phyloP scores from a whole-genome alignment of 2,329 filamentous ascomycete species.

The Penicillium frequentans region DNA sequence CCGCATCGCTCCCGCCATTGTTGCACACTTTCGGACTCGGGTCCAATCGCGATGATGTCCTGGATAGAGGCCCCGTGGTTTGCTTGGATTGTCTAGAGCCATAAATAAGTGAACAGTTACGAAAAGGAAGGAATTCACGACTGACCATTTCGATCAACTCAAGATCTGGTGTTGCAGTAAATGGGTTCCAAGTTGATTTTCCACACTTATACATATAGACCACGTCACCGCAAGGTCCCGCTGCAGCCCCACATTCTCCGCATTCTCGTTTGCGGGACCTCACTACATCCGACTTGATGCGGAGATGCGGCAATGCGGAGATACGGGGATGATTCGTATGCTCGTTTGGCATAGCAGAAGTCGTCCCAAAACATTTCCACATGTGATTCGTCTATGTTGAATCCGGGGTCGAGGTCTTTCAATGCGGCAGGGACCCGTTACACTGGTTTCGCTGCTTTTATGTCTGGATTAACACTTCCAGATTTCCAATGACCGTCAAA shows the following conservation, averaged over 20 bases:
- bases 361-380: neutral
- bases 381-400: neutral
- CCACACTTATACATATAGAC: neutral
- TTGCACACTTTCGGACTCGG: slow-evolving; percentile 13
- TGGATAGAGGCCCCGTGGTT: slow-evolving; percentile 17
- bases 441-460: too few species aligned
- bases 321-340: neutral
- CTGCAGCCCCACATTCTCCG: neutral
- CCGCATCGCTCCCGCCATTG: slow-evolving; percentile 22
- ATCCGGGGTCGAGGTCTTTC: neutral
- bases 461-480: too few species aligned
- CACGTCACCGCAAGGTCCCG: neutral
- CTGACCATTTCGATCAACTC: neutral
- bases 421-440: too few species aligned
- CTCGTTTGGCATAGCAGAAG: neutral
- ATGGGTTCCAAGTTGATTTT: neutral
- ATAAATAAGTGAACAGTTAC: too few species aligned
- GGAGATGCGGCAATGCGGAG: neutral
- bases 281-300: neutral
- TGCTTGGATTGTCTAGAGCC: neutral
- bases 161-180: too few species aligned
- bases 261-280: neutral
- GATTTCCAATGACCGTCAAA: too few species aligned
- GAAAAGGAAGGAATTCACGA: neutral
- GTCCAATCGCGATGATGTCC: slow-evolving; percentile 17